Evolutionary conservation across 208 protist genomes (phyloP).

Genomic region (Trypanosoma theileri): DNA sequence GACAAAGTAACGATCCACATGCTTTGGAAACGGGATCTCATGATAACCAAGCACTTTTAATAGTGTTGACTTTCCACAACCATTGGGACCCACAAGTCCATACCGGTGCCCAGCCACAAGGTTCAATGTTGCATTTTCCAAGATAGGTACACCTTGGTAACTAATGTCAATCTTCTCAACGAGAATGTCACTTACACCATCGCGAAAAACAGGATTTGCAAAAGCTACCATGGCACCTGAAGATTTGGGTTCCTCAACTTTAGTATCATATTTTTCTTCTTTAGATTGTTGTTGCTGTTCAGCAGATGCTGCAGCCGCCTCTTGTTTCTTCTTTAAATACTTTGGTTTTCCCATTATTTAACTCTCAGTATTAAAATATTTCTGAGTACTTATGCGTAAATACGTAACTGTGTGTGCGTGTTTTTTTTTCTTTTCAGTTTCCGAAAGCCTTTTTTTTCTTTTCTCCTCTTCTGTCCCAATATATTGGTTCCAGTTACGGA

Average conservation of each 20-base stretch:
- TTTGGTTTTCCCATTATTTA: constrained; percentile 80
- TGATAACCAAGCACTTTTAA: constrained; percentile 82
- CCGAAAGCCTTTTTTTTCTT: too few relatives aligned
- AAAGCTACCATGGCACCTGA: constrained; percentile 87
- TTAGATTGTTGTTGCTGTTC: constrained; percentile 24
- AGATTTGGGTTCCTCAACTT: constrained; percentile 30
- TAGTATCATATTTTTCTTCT: neutral
- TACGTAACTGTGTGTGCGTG: neutral
- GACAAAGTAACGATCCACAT: constrained; percentile 96
- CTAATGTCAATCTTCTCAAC: constrained; percentile 89
- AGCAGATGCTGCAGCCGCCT: constrained; percentile 33
- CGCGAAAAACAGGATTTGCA: constrained; percentile 77
- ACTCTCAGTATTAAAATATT: constrained; percentile 5
- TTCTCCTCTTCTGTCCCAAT: too few relatives aligned
- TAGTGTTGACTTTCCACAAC: constrained; percentile 93
- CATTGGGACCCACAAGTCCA: constrained; percentile 89
- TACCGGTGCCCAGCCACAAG: constrained; percentile 84
- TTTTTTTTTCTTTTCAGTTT: neutral
- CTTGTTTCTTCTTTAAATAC: constrained; percentile 84
- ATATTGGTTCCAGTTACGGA: neutral
- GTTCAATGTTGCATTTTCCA: constrained; percentile 87
- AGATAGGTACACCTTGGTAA: constrained; percentile 81
- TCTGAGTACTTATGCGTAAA: too few relatives aligned
- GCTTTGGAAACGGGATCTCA: constrained; percentile 91
- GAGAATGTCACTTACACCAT: constrained; percentile 85